These are phyloP conservation scores for Purshia tridentata DNA, from an alignment of 306 rosid genomes.

Conservation along the genomic window DNA sequence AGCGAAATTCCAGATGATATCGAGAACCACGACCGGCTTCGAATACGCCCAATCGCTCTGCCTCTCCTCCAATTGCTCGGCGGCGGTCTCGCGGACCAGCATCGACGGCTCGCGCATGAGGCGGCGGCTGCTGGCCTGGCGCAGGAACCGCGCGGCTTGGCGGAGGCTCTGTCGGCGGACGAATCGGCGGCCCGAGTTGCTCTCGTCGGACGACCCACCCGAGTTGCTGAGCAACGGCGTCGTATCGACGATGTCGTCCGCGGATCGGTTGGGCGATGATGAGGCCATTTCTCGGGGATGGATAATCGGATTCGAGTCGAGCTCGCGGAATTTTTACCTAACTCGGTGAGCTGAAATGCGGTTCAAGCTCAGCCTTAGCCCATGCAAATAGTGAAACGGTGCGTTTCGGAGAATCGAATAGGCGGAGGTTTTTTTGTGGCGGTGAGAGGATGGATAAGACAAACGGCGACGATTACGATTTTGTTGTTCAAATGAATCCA, in stretches of 20 bases:
- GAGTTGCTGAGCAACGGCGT: slow-evolving; percentile 62
- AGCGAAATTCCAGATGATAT: slow-evolving; percentile 78
- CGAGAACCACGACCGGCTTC: slow-evolving; percentile 85
- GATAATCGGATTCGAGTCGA: neutral
- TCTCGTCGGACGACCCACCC: slow-evolving; percentile 51
- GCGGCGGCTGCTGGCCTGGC: slow-evolving; percentile 84
- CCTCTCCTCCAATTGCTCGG: slow-evolving; percentile 91
- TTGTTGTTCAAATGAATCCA: slow-evolving; percentile 2
- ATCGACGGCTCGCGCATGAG: slow-evolving; percentile 94
- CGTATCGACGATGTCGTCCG: slow-evolving; percentile 71
- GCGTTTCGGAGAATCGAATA: neutral
- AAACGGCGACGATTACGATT: neutral
- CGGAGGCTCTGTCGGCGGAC: slow-evolving; percentile 74
- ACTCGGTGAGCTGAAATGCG: slow-evolving; percentile 1
- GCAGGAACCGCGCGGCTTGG: slow-evolving; percentile 82
- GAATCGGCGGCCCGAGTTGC: slow-evolving; percentile 52
- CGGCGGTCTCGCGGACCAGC: slow-evolving; percentile 85
- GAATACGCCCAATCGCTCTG: slow-evolving; percentile 99
- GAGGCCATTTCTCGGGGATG: slow-evolving; percentile 43
- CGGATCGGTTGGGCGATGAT: slow-evolving; percentile 53
- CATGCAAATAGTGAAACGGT: slow-evolving; percentile 7
- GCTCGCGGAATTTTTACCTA: slow-evolving; percentile 19
- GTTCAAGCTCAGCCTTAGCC: neutral
- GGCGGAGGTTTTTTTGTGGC: slow-evolving; percentile 14
- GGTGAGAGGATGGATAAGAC: neutral